A percentile compares a stretch with the other conserved stretches of the same genome.
Evolutionary conservation across 768 basidiomycete genomes (phyloP).

Genomic region (Strobilomyces dryophilus): DNA sequence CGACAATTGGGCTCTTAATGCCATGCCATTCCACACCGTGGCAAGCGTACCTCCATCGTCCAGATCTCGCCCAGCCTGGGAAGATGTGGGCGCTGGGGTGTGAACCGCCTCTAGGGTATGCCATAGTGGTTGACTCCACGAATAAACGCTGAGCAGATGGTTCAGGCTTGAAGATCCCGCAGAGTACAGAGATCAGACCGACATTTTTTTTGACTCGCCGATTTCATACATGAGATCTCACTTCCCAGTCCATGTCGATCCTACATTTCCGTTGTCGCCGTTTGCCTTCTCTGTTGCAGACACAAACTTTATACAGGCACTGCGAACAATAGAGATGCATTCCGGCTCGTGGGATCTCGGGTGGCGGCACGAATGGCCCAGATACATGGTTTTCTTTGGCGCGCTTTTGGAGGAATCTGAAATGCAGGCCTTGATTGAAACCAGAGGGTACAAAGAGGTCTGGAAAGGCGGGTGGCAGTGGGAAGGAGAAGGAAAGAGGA

Average conservation of each 20-base stretch:
- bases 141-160: constrained; percentile 8
- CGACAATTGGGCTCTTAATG: constrained; percentile 78
- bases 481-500: constrained; percentile 52
- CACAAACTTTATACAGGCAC: constrained; percentile 20
- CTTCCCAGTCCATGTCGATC: constrained; percentile 64
- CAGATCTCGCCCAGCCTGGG: constrained; percentile 50
- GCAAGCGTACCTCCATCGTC: constrained; percentile 79
- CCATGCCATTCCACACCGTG: constrained; percentile 97
- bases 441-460: constrained; percentile 59
- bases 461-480: constrained; percentile 74
- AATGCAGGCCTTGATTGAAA: constrained; percentile 43
- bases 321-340: constrained; percentile 27
- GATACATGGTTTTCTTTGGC: constrained; percentile 80
- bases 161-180: constrained; percentile 42
- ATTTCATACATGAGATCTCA: constrained; percentile 55
- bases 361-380: constrained; percentile 79
- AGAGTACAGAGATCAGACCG: constrained; percentile 75
- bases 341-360: constrained; percentile 23
- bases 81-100: constrained; percentile 85
- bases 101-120: constrained; percentile 86
- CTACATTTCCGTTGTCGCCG: constrained; percentile 60
- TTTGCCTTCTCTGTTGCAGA: constrained; percentile 51
- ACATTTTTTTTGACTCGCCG: constrained; percentile 76
- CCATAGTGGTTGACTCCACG: constrained; percentile 7
- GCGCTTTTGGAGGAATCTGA: constrained; percentile 56